These are phyloP conservation scores for Chaetomiaceae sp. DNA, from an alignment of 2,329 filamentous ascomycete species.

Conservation along the genomic window DNA sequence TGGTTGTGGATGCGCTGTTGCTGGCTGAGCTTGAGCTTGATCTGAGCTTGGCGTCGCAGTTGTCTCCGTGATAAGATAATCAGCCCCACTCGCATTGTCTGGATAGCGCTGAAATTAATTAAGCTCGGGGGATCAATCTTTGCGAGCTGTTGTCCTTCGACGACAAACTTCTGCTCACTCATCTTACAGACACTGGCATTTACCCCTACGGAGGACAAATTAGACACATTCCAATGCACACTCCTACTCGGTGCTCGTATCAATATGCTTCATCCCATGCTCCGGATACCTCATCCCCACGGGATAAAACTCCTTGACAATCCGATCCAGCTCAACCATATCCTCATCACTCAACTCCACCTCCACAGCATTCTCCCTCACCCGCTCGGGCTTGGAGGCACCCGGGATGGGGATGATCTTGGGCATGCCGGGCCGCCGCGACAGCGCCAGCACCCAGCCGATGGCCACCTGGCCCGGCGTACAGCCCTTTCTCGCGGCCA, in stretches of 20 bases:
- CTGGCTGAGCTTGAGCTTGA: too few relatives aligned
- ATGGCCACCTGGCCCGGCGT: slow-evolving; percentile 63
- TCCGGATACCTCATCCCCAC: slow-evolving; percentile 18
- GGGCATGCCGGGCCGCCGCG: slow-evolving; percentile 48
- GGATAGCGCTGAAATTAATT: too few relatives aligned
- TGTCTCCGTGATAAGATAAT: too few relatives aligned
- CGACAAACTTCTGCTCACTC: too few relatives aligned
- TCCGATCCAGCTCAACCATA: slow-evolving; percentile 21
- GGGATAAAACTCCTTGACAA: slow-evolving; percentile 17
- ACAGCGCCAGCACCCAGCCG: slow-evolving; percentile 54
- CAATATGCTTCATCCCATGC: slow-evolving; percentile 15
- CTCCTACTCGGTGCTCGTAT: slow-evolving; percentile 8
- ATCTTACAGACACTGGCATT: too few relatives aligned
- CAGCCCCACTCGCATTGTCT: too few relatives aligned
- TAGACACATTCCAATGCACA: too few relatives aligned
- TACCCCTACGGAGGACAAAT: too few relatives aligned
- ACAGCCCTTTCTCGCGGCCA: slow-evolving; percentile 57
- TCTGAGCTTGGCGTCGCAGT: too few relatives aligned
- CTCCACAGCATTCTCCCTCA: slow-evolving; percentile 56
- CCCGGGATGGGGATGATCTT: slow-evolving; percentile 64
- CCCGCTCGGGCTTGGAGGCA: slow-evolving; percentile 50
- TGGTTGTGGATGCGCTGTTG: too few relatives aligned
- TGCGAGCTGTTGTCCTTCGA: too few relatives aligned
- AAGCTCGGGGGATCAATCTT: too few relatives aligned
- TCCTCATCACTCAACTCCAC: slow-evolving; percentile 32